Base-by-base conservation (phyloP, 495 filamentous ascomycete species). In the Daldinia caldariorum region DNA sequence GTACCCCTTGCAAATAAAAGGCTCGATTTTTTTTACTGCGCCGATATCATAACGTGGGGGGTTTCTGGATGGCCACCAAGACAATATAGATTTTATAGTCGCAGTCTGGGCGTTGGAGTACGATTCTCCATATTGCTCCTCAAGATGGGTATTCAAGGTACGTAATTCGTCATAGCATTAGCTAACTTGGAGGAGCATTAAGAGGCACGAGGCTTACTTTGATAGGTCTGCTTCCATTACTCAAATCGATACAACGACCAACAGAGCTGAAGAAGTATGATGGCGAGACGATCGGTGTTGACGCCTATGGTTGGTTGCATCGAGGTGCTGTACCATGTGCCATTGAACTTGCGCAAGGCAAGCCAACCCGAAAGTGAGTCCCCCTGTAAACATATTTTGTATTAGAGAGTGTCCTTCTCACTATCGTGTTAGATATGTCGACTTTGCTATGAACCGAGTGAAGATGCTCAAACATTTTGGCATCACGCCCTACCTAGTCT, bases 241-340 rank as follows among this genome's bases (percentile, higher is more conserved):
- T 99, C 49, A 97, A 97, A 77, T 97, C 94, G 47, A 97, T 99
- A 53, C 95, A 98, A 53, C 92, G 92, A 73, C 91, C 90, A 71
- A 90, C 88, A 60, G 89, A 94, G 63, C 81, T 99, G 58, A 96
- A 91, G 76, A 92, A 94, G 73, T 98, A 92, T 77, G 85, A 86
- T 12, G 94, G 94, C 34, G 90, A 94, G 78, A 97, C 92, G 3
- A 86, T 99, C 45, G 96, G 91, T 3, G 88, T 99, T 14, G 96
- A 99, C 79, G 94, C 91, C 63, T 99, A 99, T 83, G 95, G 94
- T 76, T 99, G 96, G 96, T 89, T 99, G 37, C 96, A 99, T 77
- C 91, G 96, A 68, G 96, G 94, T 34, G 92, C 94, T 26, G 88
- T 96, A 56, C 85, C 94, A 26, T 99, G 95, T 77, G 91, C 94